Evolutionary conservation across 1,284 basidiomycete genomes (phyloP), one percentile per base, ranked within the genome.

Genomic region (Moniliophthora roreri): DNA sequence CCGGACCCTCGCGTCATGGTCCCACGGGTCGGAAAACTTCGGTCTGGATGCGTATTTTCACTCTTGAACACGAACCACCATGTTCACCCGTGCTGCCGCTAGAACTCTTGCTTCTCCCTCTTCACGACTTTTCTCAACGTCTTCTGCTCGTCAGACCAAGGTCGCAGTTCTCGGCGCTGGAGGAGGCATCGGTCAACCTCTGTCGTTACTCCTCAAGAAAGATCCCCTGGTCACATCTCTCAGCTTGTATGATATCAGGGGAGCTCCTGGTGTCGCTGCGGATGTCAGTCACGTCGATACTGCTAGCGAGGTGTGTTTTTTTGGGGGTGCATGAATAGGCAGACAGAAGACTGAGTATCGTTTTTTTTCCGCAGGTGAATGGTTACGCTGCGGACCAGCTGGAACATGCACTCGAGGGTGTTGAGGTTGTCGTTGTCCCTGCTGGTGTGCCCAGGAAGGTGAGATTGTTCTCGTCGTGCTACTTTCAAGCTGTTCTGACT

Each of bases 381-480:
- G 93, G 93, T 55, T 95, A 87, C 68, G 77, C 87, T 58, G 85
- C 87, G 50, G 89, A 92, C 71, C 83, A 93, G 69, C 84, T 97
- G 65, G 90, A 93, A 69, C 80, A 87, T 63, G 93, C 94, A 20
- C 82, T 97, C 55, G 84, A 91, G 58, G 92, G 89, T 62, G 88
- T 83, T 60, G 80, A 95, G 74, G 88, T 99, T 60, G 89, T 99
- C 62, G 90, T 99, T 63, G 97, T 98, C 72, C 97, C 97, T 57
- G 96, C 96, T 72, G 97, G 96, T 84, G 93, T 95, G 55, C 93
- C 93, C 60, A 81, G 93, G 69, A 95, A 95, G 85, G 93, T 94
- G 75, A 72, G 69, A 63, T 39, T 26, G 54, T 53, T 34, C 24
- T 28, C 48, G 42, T 20, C 50, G 23, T 21, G 15, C 21, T 52